Conservation (phyloP, 164 flowering plant genomes). For the Magnolia officinalis region DNA sequence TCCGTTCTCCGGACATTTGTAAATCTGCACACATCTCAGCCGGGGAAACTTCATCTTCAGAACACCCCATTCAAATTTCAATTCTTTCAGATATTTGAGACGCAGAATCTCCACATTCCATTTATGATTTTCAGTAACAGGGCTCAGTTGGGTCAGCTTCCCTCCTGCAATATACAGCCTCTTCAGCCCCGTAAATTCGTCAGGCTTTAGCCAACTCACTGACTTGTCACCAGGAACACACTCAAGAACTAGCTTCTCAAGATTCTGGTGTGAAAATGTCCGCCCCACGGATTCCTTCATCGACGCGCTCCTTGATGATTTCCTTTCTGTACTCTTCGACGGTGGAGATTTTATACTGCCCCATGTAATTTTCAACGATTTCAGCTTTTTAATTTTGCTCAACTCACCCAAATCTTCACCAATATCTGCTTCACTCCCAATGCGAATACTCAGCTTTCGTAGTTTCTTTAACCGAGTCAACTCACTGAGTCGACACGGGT, state of each 20-base stretch:
- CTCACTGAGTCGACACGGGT: conserved; percentile 21
- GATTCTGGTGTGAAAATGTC: not conserved
- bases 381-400: too few species aligned
- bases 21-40: conserved; percentile 20
- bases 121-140: not conserved
- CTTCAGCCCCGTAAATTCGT: conserved; percentile 3
- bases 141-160: conserved; percentile 7
- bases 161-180: conserved; percentile 45
- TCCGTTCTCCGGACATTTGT: not conserved
- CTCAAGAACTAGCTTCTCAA: conserved; percentile 35
- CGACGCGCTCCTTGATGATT: too few species aligned
- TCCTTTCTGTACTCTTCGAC: too few species aligned
- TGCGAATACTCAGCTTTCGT: conserved; percentile 28
- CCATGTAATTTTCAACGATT: too few species aligned
- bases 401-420: too few species aligned
- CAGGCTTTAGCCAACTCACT: conserved; percentile 25
- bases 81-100: conserved; percentile 27
- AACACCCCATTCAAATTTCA: conserved; percentile 9
- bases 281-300: not conserved
- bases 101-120: conserved; percentile 26
- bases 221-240: conserved; percentile 16
- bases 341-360: too few species aligned
- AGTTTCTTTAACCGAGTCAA: conserved; percentile 21
- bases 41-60: conserved; percentile 17
- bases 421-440: conserved; percentile 4